These are phyloP conservation scores for Cucurbita moschata DNA, from an alignment of 306 rosid species.

Conservation along the genomic window DNA sequence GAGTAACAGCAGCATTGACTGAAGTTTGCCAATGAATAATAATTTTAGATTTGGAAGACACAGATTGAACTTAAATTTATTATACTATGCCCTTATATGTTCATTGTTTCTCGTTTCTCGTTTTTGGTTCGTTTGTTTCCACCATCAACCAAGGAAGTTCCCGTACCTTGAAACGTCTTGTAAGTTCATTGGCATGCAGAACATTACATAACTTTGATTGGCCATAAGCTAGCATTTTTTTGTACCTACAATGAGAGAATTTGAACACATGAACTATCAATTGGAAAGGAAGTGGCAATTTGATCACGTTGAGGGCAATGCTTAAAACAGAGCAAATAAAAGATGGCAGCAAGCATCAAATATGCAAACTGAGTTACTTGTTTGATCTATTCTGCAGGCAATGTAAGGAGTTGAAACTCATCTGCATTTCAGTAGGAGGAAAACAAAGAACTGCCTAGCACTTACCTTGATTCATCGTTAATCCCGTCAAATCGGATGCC, in stretches of 20 bases:
- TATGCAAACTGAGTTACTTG: neutral
- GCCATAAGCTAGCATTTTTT: conserved; percentile 57
- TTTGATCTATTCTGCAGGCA: neutral
- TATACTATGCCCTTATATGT: neutral
- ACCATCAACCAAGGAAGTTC: conserved; percentile 3
- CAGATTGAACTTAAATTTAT: neutral
- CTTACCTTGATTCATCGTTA: conserved; percentile 52
- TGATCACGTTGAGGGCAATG: neutral
- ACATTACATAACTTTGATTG: conserved; percentile 85
- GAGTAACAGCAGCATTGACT: neutral
- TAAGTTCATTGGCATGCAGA: conserved; percentile 75
- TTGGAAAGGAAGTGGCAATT: neutral
- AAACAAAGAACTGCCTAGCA: neutral
- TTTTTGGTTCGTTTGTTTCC: neutral
- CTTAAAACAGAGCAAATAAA: neutral
- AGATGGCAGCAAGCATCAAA: neutral
- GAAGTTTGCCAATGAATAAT: neutral
- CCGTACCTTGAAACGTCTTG: conserved; percentile 45
- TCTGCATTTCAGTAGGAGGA: neutral
- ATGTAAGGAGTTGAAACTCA: neutral
- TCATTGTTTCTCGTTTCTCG: neutral
- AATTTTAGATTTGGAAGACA: neutral
- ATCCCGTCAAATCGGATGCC: conserved; percentile 59
- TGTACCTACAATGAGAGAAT: conserved; percentile 36
- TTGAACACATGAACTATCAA: neutral